Evolutionary conservation across 129 eudicot species (phyloP).

Genomic region (Lactuca saligna): DNA sequence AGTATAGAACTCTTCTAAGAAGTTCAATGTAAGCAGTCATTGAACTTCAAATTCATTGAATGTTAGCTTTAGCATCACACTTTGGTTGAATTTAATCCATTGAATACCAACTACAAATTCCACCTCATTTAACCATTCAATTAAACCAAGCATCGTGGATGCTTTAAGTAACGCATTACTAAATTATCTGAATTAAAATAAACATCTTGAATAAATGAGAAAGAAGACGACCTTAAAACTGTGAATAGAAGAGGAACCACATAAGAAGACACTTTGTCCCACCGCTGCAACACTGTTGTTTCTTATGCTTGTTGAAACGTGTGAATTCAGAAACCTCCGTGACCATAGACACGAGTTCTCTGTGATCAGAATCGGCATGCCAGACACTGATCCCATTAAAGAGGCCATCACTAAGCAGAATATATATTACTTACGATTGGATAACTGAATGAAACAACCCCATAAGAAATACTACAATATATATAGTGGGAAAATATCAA

Average conservation of each 20-base stretch:
- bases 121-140: too few relatives aligned
- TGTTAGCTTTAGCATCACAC: too few relatives aligned
- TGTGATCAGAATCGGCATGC: background rate
- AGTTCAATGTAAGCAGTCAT: too few relatives aligned
- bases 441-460: background rate
- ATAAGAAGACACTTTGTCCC: background rate
- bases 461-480: background rate
- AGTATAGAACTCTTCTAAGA: too few relatives aligned
- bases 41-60: too few relatives aligned
- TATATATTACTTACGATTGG: background rate
- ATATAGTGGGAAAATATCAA: background rate
- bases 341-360: background rate
- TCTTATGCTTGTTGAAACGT: background rate
- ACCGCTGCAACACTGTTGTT: background rate
- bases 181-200: too few relatives aligned
- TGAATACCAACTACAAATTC: too few relatives aligned
- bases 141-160: too few relatives aligned
- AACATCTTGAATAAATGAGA: background rate
- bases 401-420: background rate
- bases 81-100: too few relatives aligned
- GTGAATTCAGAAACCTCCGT: background rate
- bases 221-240: background rate
- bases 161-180: too few relatives aligned
- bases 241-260: background rate
- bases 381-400: background rate